These are phyloP conservation scores for Lodderomyces metapsilosis DNA, from an alignment of 1,139 yeast species.

Conservation along the genomic window DNA sequence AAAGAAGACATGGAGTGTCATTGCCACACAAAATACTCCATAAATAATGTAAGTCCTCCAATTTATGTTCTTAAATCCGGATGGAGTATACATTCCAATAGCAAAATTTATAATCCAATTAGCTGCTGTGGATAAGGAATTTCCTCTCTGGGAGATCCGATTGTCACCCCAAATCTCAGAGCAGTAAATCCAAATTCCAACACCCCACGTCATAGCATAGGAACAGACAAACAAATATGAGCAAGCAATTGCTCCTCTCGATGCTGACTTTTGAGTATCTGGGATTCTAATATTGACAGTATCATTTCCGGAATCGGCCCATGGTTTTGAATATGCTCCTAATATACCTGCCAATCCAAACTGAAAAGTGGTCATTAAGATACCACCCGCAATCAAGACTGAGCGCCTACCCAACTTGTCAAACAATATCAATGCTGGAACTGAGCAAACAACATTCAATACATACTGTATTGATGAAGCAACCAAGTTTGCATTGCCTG, in stretches of 20 bases:
- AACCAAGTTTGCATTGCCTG: conserved; percentile 42
- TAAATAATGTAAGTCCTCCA: conserved; percentile 28
- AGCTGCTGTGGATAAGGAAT: conserved; percentile 49
- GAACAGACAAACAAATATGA: conserved; percentile 54
- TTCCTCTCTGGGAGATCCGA: conserved; percentile 58
- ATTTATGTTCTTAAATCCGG: conserved; percentile 43
- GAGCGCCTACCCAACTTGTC: conserved; percentile 40
- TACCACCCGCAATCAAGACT: conserved; percentile 33
- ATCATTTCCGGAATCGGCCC: conserved; percentile 29
- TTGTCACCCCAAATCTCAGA: conserved; percentile 54
- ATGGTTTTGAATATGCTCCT: conserved; percentile 42
- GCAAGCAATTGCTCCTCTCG: conserved; percentile 56
- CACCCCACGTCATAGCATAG: conserved; percentile 60
- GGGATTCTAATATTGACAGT: conserved; percentile 50
- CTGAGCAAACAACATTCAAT: conserved; percentile 45
- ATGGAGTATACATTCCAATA: conserved; percentile 51
- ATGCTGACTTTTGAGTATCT: conserved; percentile 34
- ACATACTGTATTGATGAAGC: conserved; percentile 54
- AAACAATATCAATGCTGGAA: conserved; percentile 38
- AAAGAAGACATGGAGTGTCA: conserved; percentile 63
- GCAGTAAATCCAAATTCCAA: conserved; percentile 57
- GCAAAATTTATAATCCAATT: conserved; percentile 56
- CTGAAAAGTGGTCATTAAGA: conserved; percentile 31
- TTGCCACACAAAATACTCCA: conserved; percentile 48
- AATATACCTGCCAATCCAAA: conserved; percentile 40